Evolutionary conservation across 2,329 filamentous ascomycete species (phyloP).

Genomic region (Arthroderma sp.): DNA sequence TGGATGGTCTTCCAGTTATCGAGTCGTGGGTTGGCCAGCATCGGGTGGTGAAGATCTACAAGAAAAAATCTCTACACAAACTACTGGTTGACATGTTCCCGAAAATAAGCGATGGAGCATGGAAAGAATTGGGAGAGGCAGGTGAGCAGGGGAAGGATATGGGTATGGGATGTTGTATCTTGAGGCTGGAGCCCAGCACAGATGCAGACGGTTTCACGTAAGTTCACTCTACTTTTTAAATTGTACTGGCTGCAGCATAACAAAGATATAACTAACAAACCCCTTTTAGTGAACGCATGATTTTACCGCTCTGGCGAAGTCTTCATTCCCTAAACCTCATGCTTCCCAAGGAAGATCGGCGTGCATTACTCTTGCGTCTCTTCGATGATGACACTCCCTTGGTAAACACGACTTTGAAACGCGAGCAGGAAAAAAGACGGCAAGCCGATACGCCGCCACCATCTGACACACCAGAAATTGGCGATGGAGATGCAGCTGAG

Average conservation of each 20-base stretch:
- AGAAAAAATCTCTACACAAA: conserved; percentile 65
- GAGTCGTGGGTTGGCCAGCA: conserved; percentile 77
- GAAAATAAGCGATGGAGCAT: conserved; percentile 62
- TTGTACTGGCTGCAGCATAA: too few relatives aligned
- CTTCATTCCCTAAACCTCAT: conserved; percentile 87
- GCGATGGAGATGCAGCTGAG: conserved; percentile 3
- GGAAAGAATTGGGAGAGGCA: conserved; percentile 71
- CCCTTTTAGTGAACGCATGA: conserved; percentile 55
- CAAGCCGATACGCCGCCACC: conserved; percentile 6
- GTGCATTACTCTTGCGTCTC: conserved; percentile 78
- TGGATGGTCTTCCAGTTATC: conserved; percentile 80
- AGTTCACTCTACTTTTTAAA: conserved; percentile 10
- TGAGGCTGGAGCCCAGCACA: conserved; percentile 66
- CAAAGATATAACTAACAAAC: too few relatives aligned
- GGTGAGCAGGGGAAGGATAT: conserved; percentile 69
- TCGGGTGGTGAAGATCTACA: conserved; percentile 60
- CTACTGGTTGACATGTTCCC: conserved; percentile 96
- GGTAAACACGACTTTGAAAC: conserved; percentile 45
- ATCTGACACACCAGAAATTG: conserved; percentile 1
- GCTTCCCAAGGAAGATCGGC: conserved; percentile 92
- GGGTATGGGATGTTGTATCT: conserved; percentile 80
- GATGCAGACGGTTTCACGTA: conserved; percentile 44
- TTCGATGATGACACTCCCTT: conserved; percentile 82
- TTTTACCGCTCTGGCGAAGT: conserved; percentile 87
- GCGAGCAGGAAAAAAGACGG: conserved; percentile 10